These are phyloP conservation scores for Coffea eugenioides DNA, from an alignment of 257 asterid genomes.

Conservation along the genomic window DNA sequence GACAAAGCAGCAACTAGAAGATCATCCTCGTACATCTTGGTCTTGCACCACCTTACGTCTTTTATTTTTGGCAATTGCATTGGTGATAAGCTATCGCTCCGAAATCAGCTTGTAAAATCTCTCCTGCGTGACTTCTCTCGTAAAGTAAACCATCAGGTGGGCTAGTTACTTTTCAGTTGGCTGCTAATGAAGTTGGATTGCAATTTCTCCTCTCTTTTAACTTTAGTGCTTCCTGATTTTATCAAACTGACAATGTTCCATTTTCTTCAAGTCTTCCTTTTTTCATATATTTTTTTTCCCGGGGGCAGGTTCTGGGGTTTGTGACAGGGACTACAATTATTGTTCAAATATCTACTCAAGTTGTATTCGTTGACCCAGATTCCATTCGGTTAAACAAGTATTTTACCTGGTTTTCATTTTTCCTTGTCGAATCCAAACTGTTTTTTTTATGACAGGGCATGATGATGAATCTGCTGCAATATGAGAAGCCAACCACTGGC, in stretches of 20 bases:
- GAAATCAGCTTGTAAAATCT: conserved; percentile 66
- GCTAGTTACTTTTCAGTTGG: not conserved
- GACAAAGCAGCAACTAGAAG: conserved; percentile 69
- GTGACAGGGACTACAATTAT: not conserved
- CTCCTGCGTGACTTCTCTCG: conserved; percentile 70
- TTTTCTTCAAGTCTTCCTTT: too few relatives aligned
- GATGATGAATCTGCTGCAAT: conserved; percentile 57
- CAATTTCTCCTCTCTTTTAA: not conserved
- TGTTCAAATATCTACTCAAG: not conserved
- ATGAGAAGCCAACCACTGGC: conserved; percentile 29
- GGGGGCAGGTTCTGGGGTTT: too few relatives aligned
- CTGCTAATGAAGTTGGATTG: not conserved
- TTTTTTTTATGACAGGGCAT: conserved; percentile 51
- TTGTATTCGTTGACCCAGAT: not conserved
- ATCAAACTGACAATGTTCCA: not conserved
- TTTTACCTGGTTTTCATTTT: not conserved
- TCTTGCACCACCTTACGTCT: conserved; percentile 72
- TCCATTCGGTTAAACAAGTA: not conserved
- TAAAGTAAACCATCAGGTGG: conserved; percentile 80
- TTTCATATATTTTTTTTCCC: too few relatives aligned
- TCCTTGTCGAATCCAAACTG: not conserved
- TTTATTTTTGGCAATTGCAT: conserved; percentile 49
- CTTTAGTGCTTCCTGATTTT: not conserved
- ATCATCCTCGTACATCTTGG: conserved; percentile 61
- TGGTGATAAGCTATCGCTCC: conserved; percentile 39